Evolutionary conservation across 2,329 filamentous ascomycete genomes (phyloP), one percentile per base, ranked within the genome.

Genomic region (Claviceps fusiformis): DNA sequence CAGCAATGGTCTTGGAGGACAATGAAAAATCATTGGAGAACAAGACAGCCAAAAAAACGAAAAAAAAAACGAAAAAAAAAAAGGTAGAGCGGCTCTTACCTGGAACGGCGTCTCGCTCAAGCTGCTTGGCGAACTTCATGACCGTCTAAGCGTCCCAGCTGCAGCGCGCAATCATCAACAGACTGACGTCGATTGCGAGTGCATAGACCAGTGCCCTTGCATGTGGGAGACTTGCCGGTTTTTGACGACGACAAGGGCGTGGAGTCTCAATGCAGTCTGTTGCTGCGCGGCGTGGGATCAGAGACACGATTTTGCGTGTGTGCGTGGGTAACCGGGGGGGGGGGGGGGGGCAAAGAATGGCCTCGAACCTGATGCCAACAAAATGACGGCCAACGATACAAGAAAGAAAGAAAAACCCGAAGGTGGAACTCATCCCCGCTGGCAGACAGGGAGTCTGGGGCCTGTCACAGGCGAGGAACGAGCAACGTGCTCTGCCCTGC

Each of bases 81-180:
- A 54, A 54, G 50, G 44, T 13, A 29, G 15, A 48, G 46, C 19
- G 31, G 29, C 29, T 48, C 52, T 48, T 19, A 83, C 81, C 91
- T 66, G 91, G 91, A 60, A 96, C 89, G 54, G 90, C 80, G 64
- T 62, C 59, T 50, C 56, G 55, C 53, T 60, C 59, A 17, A 59
- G 58, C 55, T 59, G 54, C 54, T 60, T 60, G 8, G 59, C 59
- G 44, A 60, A 59, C 57, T 59, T 56, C 57, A 60, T 58, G 53
- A 52, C 54, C 43, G 51, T 27, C 31, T 54, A 51, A 46, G 54
- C 56, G 51, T n/a, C 37, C 53, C 56, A 54, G 56, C 57, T 53
- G 56, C 50, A 13, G 54, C 44, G 31, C 24, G 33, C 58, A 53
- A 53, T 52, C 50, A 29, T 46, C 56, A 37, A 45, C 43, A 33